A percentile compares a stretch with the other conserved stretches of the same genome.
Evolutionary conservation across 352 stramenopile species (phyloP).

Genomic region (Hyaloperonospora brassicae): DNA sequence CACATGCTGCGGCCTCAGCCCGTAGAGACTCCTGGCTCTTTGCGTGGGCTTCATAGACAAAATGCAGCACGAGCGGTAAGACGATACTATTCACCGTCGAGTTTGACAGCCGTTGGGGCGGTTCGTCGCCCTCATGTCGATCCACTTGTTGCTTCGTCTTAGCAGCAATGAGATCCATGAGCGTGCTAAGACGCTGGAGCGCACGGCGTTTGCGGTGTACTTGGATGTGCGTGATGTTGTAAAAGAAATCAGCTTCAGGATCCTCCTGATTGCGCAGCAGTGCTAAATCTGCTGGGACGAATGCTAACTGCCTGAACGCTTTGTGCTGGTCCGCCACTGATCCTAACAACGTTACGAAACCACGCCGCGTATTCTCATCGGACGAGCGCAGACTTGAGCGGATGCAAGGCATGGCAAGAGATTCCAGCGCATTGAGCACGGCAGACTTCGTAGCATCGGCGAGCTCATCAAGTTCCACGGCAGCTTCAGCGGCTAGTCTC

Average conservation of each 20-base stretch:
- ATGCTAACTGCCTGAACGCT: slow-evolving; percentile 35
- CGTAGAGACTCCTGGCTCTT: slow-evolving; percentile 90
- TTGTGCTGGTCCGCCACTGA: slow-evolving; percentile 47
- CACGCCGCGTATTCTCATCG: slow-evolving; percentile 67
- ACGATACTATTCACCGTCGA: slow-evolving; percentile 90
- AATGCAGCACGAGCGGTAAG: slow-evolving; percentile 92
- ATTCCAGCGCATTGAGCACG: slow-evolving; percentile 74
- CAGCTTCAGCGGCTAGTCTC: slow-evolving; percentile 29
- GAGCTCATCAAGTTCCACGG: slow-evolving; percentile 3
- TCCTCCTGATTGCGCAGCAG: slow-evolving; percentile 77
- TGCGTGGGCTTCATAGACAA: slow-evolving; percentile 91
- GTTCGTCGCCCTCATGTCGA: slow-evolving; percentile 16
- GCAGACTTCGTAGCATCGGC: slow-evolving; percentile 29
- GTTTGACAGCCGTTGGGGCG: slow-evolving; percentile 56
- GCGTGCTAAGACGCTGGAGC: slow-evolving; percentile 82
- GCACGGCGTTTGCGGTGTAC: slow-evolving; percentile 90
- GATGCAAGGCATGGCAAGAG: slow-evolving; percentile 83
- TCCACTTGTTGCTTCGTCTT: slow-evolving; percentile 16
- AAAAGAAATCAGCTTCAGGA: slow-evolving; percentile 96
- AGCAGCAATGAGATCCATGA: slow-evolving; percentile 74
- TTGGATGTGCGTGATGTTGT: slow-evolving; percentile 98
- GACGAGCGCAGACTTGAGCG: slow-evolving; percentile 72
- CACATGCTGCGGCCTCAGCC: slow-evolving; percentile 89
- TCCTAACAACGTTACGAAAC: slow-evolving; percentile 81
- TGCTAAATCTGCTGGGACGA: slow-evolving; percentile 59